These are phyloP conservation scores for Ganoderma sp. DNA, from an alignment of 1,284 basidiomycete genomes.

Conservation along the genomic window DNA sequence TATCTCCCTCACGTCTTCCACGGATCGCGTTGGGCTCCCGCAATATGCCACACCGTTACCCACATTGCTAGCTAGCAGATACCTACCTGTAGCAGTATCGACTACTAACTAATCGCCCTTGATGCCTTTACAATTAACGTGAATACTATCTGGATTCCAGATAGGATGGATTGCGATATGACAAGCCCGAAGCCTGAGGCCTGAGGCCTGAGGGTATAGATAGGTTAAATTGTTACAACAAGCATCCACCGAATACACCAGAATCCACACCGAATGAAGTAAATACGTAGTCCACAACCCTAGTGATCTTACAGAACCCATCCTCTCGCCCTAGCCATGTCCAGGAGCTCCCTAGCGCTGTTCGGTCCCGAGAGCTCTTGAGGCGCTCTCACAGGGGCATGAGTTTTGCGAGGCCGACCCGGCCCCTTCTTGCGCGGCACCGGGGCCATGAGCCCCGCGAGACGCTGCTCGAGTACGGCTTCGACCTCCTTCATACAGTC, in stretches of 20 bases:
- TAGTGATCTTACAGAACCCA: constrained; percentile 47
- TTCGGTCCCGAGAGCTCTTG: constrained; percentile 40
- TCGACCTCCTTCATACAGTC: constrained; percentile 65
- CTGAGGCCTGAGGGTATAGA: background rate
- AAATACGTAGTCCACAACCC: background rate
- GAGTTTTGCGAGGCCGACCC: constrained; percentile 44
- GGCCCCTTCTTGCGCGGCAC: constrained; percentile 42
- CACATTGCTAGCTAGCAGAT: constrained; percentile 17
- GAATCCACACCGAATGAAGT: background rate
- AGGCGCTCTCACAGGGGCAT: constrained; percentile 32
- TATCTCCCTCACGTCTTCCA: background rate
- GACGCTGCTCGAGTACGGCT: constrained; percentile 50
- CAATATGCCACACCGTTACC: constrained; percentile 11
- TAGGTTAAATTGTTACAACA: background rate
- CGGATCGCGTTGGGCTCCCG: background rate
- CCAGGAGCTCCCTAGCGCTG: constrained; percentile 60
- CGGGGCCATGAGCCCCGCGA: constrained; percentile 42
- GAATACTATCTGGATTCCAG: background rate
- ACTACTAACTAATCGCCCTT: constrained; percentile 8
- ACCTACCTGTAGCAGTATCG: constrained; percentile 20
- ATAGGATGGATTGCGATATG: background rate
- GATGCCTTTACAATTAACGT: background rate
- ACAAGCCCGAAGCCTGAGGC: background rate
- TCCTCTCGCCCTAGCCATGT: constrained; percentile 56
- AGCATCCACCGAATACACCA: background rate